phyloP scores from a whole-genome alignment of 805 yeast genomes.

The Zygoascus flipseniorum region DNA sequence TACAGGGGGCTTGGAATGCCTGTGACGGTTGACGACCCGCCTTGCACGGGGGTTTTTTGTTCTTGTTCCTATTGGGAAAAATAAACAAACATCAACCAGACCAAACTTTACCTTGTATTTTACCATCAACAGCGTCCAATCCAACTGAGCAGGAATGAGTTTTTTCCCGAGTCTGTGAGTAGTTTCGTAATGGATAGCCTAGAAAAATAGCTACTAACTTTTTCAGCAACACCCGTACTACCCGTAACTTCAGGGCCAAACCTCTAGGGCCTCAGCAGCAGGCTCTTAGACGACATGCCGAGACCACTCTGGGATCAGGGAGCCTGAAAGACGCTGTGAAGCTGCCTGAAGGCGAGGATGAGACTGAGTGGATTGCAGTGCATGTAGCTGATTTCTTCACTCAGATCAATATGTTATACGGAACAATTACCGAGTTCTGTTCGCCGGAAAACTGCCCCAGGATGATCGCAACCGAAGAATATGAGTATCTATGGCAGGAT shows the following conservation, averaged over 20 bases:
- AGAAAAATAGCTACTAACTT: not conserved
- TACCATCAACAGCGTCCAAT: not conserved
- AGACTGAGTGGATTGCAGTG: conserved; percentile 92
- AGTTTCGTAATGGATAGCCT: not conserved
- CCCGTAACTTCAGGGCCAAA: conserved; percentile 28
- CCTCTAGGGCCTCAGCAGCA: conserved; percentile 27
- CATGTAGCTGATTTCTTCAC: conserved; percentile 97
- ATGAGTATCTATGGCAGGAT: conserved; percentile 96
- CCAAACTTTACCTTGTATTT: not conserved
- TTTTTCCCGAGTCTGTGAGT: conserved; percentile 16
- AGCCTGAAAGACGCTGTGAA: conserved; percentile 87
- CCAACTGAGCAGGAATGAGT: conserved; percentile 7
- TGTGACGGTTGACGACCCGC: too few relatives aligned
- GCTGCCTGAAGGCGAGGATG: conserved; percentile 85
- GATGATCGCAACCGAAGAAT: conserved; percentile 96
- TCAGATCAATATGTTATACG: conserved; percentile 93
- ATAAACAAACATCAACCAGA: not conserved
- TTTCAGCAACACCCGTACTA: conserved; percentile 22
- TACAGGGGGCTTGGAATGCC: too few relatives aligned
- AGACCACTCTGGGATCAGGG: conserved; percentile 89
- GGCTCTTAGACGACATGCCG: conserved; percentile 72
- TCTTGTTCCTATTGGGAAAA: not conserved
- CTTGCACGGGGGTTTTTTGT: not conserved
- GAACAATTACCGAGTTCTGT: conserved; percentile 92
- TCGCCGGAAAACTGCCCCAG: conserved; percentile 91